A percentile compares a stretch with the other conserved stretches of the same genome.
These are phyloP conservation scores for Sordariomycetes sp. DNA, from an alignment of 2,329 filamentous ascomycete genomes.

Conservation along the genomic window DNA sequence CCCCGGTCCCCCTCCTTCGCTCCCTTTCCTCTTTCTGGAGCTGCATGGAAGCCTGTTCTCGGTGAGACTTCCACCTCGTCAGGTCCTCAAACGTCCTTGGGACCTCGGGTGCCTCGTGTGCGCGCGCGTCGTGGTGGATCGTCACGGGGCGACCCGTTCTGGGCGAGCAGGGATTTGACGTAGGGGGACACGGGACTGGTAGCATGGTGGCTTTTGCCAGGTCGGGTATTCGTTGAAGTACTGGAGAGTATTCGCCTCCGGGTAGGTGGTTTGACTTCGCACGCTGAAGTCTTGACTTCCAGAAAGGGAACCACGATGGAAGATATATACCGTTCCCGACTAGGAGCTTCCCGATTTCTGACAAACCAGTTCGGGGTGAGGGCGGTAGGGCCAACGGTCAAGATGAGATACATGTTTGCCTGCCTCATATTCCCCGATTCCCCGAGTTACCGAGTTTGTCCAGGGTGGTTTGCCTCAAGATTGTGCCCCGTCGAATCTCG, in stretches of 20 bases:
- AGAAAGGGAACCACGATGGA: neutral
- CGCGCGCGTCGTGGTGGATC: neutral
- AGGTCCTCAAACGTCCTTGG: neutral
- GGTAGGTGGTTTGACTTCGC: too few relatives aligned
- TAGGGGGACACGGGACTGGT: neutral
- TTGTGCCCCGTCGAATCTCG: too few relatives aligned
- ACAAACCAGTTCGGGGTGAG: too few relatives aligned
- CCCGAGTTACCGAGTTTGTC: too few relatives aligned
- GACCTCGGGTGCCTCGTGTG: neutral
- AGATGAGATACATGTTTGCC: too few relatives aligned
- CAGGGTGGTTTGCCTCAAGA: too few relatives aligned
- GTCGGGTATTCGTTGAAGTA: neutral
- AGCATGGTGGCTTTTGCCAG: neutral
- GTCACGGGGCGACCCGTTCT: neutral
- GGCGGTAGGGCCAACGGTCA: too few relatives aligned
- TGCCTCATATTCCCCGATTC: too few relatives aligned
- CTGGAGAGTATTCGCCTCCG: too few relatives aligned
- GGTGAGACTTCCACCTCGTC: neutral
- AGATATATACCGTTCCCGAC: too few relatives aligned
- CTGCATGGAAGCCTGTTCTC: neutral
- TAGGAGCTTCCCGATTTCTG: too few relatives aligned
- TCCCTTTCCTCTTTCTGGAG: neutral
- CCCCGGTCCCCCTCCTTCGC: neutral
- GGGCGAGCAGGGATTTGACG: neutral
- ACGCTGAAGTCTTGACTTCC: neutral